Evolutionary conservation across 495 filamentous ascomycete species (phyloP), one percentile per base, ranked within the genome.

Genomic region (Penicillium lagena): DNA sequence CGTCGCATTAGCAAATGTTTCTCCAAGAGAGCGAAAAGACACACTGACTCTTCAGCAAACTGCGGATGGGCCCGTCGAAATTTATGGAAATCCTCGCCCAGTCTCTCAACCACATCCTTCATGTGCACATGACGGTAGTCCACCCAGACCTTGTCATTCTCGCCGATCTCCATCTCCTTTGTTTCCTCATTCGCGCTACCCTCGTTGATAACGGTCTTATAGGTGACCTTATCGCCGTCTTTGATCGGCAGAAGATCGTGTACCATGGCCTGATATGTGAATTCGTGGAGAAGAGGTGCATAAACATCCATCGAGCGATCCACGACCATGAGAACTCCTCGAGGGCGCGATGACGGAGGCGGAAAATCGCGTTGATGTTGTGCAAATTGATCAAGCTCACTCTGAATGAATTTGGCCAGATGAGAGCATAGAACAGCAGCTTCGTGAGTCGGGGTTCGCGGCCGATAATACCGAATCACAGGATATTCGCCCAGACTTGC

Each of bases 231-330:
- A 36, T 95, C 88, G 10, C 80, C 80, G 43, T 98, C 93, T 45
- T 86, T 80, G 40, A 98, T 85, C 0, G 85, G 85, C 7, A 98
- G 69, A 22, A 98, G 64, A 63, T 98, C 93, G 59, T 95, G 87
- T 12, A 87, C 89, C 91, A 98, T 97, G 27, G 91, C 88, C 63
- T 97, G 93, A 59, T 96, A 98, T 9, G 94, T 97, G 56, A 98
- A 97, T 55, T 98, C 93, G 63, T 98, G 93, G 9, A 97, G 43
- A 9, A 96, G 58, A 7, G 93, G 94, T 12, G 93, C 78, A 59
- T 83, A 80, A 1, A 96, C 55, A 60, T 98, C 93, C 83, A 97
- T 89, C 9, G 89, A 87, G 43, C 93, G 79, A 67, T 98, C 93
- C 1, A 87, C 85, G 40, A 98, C 85, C 51, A 95, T 72, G 2